Evolutionary conservation across 2,329 filamentous ascomycete genomes (phyloP), one percentile per base, ranked within the genome.

Genomic region (Paraconiothyrium sp.): DNA sequence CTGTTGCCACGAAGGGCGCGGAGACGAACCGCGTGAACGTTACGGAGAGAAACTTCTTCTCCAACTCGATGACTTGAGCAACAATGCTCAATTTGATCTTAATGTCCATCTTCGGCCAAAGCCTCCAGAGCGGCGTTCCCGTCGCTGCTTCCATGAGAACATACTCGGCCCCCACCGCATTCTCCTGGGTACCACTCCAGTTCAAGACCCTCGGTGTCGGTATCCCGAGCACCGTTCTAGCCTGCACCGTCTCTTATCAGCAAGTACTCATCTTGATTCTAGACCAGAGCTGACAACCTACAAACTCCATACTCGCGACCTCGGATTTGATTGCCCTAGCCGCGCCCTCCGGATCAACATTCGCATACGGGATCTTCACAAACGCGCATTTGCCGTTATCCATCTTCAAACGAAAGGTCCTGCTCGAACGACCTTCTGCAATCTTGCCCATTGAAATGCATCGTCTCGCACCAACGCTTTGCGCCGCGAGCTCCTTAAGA

Each of bases 41-140:
- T 16, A 78, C 51, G 2, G 74, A 76, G 27, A 78, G 63, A 57
- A 81, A 67, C 61, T 79, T 81, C 63, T 70, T 68, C 68, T 81
- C 71, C 6, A 81, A 71, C 2, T 55, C 48, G 6, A 80, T 71
- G n/a, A 82, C 46, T 32, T 78, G 74, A 47, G 77, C 64, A 41
- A 79, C 67, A 58, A 79, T 69, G 30, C 68, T 67, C 16, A 68
- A 51, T 63, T 75, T 78, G 27, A 65, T 57, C 14, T 60, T 49
- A 54, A 75, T 39, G 24, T 64, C 60, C 58, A 76, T 69, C 8
- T 68, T 62, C 35, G 72, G 58, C 78, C 77, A 80, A 41, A 71
- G 35, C 61, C 67, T 60, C 41, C 61, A 35, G 52, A 80, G 67
- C 58, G 66, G 66, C 39, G 54, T 73, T n/a, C 78, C 75, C n/a